These are phyloP conservation scores for Phytopythium oedochilum DNA, from an alignment of 352 stramenopile genomes.

Conservation along the genomic window DNA sequence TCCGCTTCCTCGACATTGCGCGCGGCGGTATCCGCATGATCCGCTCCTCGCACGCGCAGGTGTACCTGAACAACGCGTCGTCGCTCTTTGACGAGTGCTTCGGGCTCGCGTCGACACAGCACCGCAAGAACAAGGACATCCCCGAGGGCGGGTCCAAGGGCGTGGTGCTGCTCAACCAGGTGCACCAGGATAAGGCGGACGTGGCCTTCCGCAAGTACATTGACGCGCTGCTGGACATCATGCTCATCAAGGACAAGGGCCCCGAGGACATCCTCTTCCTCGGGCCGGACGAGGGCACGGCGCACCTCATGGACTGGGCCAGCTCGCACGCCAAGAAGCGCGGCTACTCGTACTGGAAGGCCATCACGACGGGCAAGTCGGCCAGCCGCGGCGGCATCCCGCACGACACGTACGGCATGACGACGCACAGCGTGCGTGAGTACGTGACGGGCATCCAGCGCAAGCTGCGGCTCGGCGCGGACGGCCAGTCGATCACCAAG, in stretches of 20 bases:
- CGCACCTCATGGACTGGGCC: constrained; percentile 96
- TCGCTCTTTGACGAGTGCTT: constrained; percentile 97
- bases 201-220: constrained; percentile 95
- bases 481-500: constrained; percentile 90
- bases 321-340: constrained; percentile 90
- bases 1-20: constrained; percentile 97
- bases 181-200: constrained; percentile 82
- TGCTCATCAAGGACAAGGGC: constrained; percentile 92
- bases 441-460: constrained; percentile 94
- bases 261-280: constrained; percentile 96
- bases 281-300: constrained; percentile 97
- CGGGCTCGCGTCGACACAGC: constrained; percentile 94
- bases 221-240: constrained; percentile 95
- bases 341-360: constrained; percentile 93
- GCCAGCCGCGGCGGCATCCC: constrained; percentile 93
- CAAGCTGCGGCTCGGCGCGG: constrained; percentile 87
- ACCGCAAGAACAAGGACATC: constrained; percentile 99
- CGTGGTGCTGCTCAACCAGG: constrained; percentile 93
- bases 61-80: constrained; percentile 89
- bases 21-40: constrained; percentile 94
- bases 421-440: constrained; percentile 95
- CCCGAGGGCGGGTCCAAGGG: constrained; percentile 97
- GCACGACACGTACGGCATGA: constrained; percentile 98
- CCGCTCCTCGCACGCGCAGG: constrained; percentile 68
- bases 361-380: constrained; percentile 97